These are phyloP conservation scores for Penicillium sumatraense DNA, from an alignment of 2,329 filamentous ascomycete genomes.

Conservation along the genomic window DNA sequence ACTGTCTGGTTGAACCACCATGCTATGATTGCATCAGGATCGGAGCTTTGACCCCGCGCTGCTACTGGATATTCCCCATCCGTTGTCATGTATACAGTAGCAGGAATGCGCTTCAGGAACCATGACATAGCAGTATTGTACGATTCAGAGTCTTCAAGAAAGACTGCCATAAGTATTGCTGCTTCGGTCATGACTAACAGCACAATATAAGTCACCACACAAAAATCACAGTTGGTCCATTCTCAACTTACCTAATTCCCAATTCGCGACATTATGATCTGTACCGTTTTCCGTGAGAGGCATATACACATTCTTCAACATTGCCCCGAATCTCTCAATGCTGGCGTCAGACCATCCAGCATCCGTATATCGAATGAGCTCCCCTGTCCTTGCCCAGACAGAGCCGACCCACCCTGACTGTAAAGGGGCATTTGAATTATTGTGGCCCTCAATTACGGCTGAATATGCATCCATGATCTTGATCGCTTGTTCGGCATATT, in stretches of 20 bases:
- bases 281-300: conserved; percentile 23
- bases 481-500: conserved; percentile 33
- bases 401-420: conserved; percentile 35
- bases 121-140: conserved; percentile 30
- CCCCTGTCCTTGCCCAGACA: conserved; percentile 32
- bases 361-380: conserved; percentile 33
- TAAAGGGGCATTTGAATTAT: conserved; percentile 32
- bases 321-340: conserved; percentile 27
- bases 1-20: not conserved
- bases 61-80: conserved; percentile 22
- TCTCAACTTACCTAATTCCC: conserved; percentile 28
- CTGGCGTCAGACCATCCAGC: conserved; percentile 24
- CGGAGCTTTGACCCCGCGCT: conserved; percentile 11
- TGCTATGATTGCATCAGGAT: not conserved
- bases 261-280: conserved; percentile 26
- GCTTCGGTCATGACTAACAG: conserved; percentile 26
- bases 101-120: conserved; percentile 30
- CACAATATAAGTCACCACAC: not conserved
- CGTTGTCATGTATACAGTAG: conserved; percentile 31
- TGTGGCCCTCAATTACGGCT: conserved; percentile 27
- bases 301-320: conserved; percentile 32
- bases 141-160: conserved; percentile 25
- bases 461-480: conserved; percentile 35
- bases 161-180: conserved; percentile 28
- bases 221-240: not conserved